A percentile compares a stretch with the other conserved stretches of the same genome.
Conservation (phyloP, 1,284 basidiomycete species). For the Pholiota adiposa region DNA sequence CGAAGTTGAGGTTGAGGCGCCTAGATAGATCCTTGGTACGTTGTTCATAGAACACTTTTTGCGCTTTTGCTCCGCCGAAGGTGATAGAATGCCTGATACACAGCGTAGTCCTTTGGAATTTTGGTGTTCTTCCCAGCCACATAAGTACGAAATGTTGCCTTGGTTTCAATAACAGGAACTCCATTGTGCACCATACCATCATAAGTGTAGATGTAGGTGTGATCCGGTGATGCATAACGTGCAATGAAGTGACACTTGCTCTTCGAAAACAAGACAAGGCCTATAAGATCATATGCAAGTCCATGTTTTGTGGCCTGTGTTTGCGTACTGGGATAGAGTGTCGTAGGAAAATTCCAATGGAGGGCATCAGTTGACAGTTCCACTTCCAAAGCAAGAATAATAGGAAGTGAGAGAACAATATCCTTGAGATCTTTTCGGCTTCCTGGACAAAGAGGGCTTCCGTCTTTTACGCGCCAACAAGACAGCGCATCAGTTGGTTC, state of each 20-base stretch:
- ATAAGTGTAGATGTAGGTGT: too few relatives aligned
- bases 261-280: neutral
- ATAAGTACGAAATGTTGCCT: neutral
- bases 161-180: neutral
- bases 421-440: neutral
- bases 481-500: neutral
- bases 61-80: conserved; percentile 8
- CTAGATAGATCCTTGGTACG: neutral
- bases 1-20: neutral
- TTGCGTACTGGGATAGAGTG: neutral
- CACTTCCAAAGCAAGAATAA: neutral
- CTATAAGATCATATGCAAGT: conserved; percentile 8
- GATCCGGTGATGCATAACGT: neutral
- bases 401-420: neutral
- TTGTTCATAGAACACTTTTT: conserved; percentile 1
- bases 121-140: neutral
- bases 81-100: conserved; percentile 5
- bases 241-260: conserved; percentile 1
- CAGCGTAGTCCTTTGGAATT: neutral
- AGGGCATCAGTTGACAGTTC: neutral
- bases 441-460: neutral
- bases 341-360: neutral
- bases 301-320: neutral
- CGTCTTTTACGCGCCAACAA: neutral
- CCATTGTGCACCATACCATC: conserved; percentile 13